phyloP scores from a whole-genome alignment of 2,329 filamentous ascomycete species.

The Talaromyces sp. region DNA sequence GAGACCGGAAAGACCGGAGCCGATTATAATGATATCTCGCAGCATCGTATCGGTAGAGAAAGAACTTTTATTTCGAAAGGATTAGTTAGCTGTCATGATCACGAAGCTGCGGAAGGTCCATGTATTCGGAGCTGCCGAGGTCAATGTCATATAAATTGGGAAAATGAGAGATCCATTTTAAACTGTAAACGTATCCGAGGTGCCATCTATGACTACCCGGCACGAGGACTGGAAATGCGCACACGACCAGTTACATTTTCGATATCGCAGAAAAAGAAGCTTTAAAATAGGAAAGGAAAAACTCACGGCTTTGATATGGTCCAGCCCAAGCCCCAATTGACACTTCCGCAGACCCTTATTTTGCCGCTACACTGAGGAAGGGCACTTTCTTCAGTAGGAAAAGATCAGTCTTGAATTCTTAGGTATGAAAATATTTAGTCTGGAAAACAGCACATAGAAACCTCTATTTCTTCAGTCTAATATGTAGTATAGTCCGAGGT shows the following conservation, averaged over 20 bases:
- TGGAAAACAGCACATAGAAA: not conserved
- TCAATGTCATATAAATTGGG: not conserved
- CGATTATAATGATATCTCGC: slow-evolving; percentile 30
- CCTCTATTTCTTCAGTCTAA: not conserved
- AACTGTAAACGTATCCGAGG: not conserved
- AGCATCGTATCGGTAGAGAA: not conserved
- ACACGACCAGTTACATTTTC: not conserved
- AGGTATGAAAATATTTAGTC: not conserved
- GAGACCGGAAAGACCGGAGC: slow-evolving; percentile 36
- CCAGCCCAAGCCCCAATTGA: not conserved
- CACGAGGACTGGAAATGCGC: not conserved
- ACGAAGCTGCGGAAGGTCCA: not conserved
- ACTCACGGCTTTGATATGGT: not conserved
- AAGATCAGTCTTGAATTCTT: not conserved
- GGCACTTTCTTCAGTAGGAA: not conserved
- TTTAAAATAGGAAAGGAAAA: not conserved
- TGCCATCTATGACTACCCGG: not conserved
- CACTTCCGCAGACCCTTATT: not conserved
- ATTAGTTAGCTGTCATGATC: not conserved
- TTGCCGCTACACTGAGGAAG: not conserved
- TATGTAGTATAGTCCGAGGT: not conserved
- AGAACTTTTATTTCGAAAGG: no score
- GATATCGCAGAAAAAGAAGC: not conserved
- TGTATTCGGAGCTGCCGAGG: not conserved
- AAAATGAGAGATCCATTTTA: not conserved